Percentiles rank a stretch among this genome's conserved stretches.
phyloP scores from a whole-genome alignment of 2,329 filamentous ascomycete species.

The Fusarium decemcellulare region DNA sequence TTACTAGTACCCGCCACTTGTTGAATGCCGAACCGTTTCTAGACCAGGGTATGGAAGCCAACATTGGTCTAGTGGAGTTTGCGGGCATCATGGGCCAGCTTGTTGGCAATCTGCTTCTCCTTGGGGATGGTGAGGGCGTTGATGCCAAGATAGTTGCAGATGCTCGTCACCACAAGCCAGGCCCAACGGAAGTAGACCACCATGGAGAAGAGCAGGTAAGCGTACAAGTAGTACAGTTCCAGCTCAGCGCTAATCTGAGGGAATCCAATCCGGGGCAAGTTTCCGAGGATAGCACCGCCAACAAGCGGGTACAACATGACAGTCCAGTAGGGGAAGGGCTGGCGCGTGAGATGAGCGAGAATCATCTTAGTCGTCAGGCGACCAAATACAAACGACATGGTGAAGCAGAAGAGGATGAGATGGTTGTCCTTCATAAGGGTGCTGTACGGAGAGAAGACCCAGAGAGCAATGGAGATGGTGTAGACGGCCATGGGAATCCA shows the following conservation, averaged over 20 bases:
- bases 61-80: conserved; percentile 50
- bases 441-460: conserved; percentile 93
- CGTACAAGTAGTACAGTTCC: conserved; percentile 87
- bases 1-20: not conserved
- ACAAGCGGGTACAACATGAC: conserved; percentile 90
- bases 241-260: conserved; percentile 73
- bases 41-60: not conserved
- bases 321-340: conserved; percentile 98
- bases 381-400: conserved; percentile 97
- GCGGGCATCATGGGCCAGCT: conserved; percentile 57
- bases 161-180: conserved; percentile 88
- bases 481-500: conserved; percentile 94
- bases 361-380: conserved; percentile 99
- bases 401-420: conserved; percentile 91
- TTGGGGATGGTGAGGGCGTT: conserved; percentile 90
- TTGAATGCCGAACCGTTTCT: not conserved
- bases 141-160: conserved; percentile 93
- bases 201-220: conserved; percentile 85
- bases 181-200: conserved; percentile 97
- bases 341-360: conserved; percentile 90
- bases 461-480: conserved; percentile 80
- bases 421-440: conserved; percentile 86
- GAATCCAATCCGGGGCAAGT: conserved; percentile 84
- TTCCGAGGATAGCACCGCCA: conserved; percentile 85
- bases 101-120: conserved; percentile 71